These are phyloP conservation scores for Xeromyces bisporus DNA, from an alignment of 495 filamentous ascomycete genomes.

Conservation along the genomic window DNA sequence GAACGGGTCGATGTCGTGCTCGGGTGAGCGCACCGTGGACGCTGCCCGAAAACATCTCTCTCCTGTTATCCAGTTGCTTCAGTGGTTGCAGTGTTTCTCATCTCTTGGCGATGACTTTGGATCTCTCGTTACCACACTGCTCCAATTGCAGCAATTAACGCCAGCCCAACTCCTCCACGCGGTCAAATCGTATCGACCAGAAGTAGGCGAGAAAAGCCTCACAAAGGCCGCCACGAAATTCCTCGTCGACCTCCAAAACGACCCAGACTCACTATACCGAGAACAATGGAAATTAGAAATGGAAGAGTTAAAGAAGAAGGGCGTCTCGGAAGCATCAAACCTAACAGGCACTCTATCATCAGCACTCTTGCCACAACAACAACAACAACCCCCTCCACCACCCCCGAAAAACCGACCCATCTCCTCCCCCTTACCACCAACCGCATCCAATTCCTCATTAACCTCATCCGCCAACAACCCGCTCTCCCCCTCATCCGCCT, in stretches of 20 bases:
- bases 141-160: slow-evolving; percentile 70
- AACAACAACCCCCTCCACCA: slow-evolving; percentile 16
- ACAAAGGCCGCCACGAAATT: slow-evolving; percentile 77
- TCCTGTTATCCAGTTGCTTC: slow-evolving; percentile 83
- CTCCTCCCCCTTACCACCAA: slow-evolving; percentile 23
- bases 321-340: slow-evolving; percentile 9
- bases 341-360: not conserved
- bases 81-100: slow-evolving; percentile 97
- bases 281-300: slow-evolving; percentile 23
- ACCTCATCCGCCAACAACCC: slow-evolving; percentile 25
- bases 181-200: slow-evolving; percentile 79
- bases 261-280: slow-evolving; percentile 26
- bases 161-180: slow-evolving; percentile 85
- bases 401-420: slow-evolving; percentile 31
- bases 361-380: not conserved
- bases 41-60: slow-evolving; percentile 68
- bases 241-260: slow-evolving; percentile 62
- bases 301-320: slow-evolving; percentile 15
- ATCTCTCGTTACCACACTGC: slow-evolving; percentile 68
- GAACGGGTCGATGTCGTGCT: slow-evolving; percentile 70
- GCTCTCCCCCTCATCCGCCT: not conserved
- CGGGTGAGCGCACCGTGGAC: slow-evolving; percentile 72
- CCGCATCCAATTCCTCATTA: slow-evolving; percentile 22
- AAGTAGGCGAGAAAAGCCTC: slow-evolving; percentile 87
- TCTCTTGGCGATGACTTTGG: slow-evolving; percentile 87